Conservation (phyloP, 1,284 basidiomycete genomes). For the Sporisorium exsertum region DNA sequence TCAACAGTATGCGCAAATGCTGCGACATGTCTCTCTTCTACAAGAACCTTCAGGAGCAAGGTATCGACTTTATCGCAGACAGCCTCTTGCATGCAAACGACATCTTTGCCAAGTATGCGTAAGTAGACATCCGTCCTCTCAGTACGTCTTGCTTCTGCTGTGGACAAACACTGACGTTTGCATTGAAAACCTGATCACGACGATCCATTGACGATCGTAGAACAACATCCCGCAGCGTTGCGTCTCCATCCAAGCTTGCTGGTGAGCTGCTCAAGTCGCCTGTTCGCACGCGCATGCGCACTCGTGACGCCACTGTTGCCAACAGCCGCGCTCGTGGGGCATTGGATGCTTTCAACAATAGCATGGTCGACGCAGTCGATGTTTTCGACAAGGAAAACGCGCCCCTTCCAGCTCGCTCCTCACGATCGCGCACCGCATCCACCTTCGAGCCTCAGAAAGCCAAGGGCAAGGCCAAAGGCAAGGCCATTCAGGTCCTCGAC, state of each 20-base stretch:
- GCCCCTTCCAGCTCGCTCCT: constrained; percentile 22
- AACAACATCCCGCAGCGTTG: constrained; percentile 31
- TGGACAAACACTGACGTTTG: neutral
- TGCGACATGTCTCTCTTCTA: constrained; percentile 53
- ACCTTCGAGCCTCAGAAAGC: constrained; percentile 26
- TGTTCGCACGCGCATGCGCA: constrained; percentile 42
- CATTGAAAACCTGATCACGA: no score
- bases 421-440: constrained; percentile 26
- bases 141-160: neutral
- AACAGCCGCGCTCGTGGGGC: constrained; percentile 19
- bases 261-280: constrained; percentile 59
- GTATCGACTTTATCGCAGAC: constrained; percentile 45
- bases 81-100: constrained; percentile 50
- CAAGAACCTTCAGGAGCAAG: constrained; percentile 34
- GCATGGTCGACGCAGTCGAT: constrained; percentile 22
- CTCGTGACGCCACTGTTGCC: constrained; percentile 8
- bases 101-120: constrained; percentile 50
- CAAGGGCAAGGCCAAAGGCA: constrained; percentile 29
- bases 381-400: constrained; percentile 48
- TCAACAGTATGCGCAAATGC: constrained; percentile 55
- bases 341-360: constrained; percentile 9
- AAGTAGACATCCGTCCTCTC: constrained; percentile 7
- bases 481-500: constrained; percentile 12
- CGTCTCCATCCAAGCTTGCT: constrained; percentile 51
- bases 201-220: constrained; percentile 16